Base-by-base conservation (phyloP, 345 rosid genomes). In the Hypericum perforatum region DNA sequence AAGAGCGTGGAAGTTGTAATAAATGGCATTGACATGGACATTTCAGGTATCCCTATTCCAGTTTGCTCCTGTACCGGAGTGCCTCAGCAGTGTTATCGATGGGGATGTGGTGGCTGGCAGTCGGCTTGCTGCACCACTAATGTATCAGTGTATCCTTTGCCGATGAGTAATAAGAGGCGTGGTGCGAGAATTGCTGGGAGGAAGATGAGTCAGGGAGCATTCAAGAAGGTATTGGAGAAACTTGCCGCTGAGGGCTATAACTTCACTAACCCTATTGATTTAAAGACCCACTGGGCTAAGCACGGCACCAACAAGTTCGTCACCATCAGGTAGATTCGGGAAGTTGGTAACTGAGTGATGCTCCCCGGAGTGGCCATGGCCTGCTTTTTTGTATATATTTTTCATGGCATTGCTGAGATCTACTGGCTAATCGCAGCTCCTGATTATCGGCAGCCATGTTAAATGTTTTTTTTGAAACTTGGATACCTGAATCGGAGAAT, bases 31-130 rank as follows among this genome's bases (percentile, higher is more conserved):
- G 60, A 42, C 37, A 61, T 65, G 64, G 75, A 71, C 52, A 54
- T 65, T 7, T 61, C 75, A 0, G 45, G 64, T 37, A 66, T 71
- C 39, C 75, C 75, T 3, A 62, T 62, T 41, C 75, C 75, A 0
- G 62, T 71, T 37, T 71, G 75, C 58, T 61, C 75, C 0, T 71
- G 75, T 52, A 71, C 75, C 0, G 75, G 71, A 12, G 6, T 42
- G 3, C 54, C 75, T 41, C 71, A 66, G 57, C 71, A 65, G 64
- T 71, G 75, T 36, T 66, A 71, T 37, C 60, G 67, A n/a, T 65
- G 75, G 71, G 75, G 75, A 45, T 52, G 57, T 29, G 75, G 75
- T 32, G 71, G 71, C 43, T 71, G 75, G 75, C 75, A 71, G 14
- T 71, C 75, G 7, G 67, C 75, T 2, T 71, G 75, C 29, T 66